Evolutionary conservation across 352 stramenopile species (phyloP), one percentile per base, ranked within the genome.

Genomic region (Elongisporangium undulatum): DNA sequence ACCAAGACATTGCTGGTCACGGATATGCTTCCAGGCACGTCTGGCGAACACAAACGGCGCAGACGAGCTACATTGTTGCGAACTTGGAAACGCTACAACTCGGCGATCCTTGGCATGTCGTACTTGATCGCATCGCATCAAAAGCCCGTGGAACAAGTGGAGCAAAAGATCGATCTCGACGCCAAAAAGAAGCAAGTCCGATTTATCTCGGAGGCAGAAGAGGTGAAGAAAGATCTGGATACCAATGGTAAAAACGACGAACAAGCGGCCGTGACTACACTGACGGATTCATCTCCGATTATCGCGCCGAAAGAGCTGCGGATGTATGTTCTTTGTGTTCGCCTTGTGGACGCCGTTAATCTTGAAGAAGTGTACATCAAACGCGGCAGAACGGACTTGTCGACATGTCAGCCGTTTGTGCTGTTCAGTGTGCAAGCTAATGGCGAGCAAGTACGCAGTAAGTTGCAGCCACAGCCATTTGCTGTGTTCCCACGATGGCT

Each of bases 1-100:
- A 89, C 83, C 2, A 94, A 94, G 62, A 91, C 82, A 3, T 67
- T 94, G 17, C 58, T 88, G 16, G 79, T 94, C 26, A 94, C 82
- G 4, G 85, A 94, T 66, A 83, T 92, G 66, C 67, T 94, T 0
- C 85, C 85, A 26, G 85, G 85, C 4, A 74, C 72, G 38, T 94
- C 85, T 4, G 75, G 71, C 0, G 85, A 91, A 22, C 85, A 93
- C 56, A 83, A 82, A 26, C 67, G 82, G 7, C 78, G 84, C 4
- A 76, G 83, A 3, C 67, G 84, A 6, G 74, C 85, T 20, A 91
- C 75, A 51, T 63, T 94, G 49, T 57, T 94, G 51, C 75, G 81
- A 8, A 90, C 78, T 55, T 94, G 85, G 85, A 92, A 92, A 56
- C 68, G 72, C 16, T 93, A 89, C 63, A 91, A 89, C 51, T 74